Evolutionary conservation across 352 stramenopile species (phyloP), one percentile per base, ranked within the genome.

Genomic region (Blastocystis sp.): DNA sequence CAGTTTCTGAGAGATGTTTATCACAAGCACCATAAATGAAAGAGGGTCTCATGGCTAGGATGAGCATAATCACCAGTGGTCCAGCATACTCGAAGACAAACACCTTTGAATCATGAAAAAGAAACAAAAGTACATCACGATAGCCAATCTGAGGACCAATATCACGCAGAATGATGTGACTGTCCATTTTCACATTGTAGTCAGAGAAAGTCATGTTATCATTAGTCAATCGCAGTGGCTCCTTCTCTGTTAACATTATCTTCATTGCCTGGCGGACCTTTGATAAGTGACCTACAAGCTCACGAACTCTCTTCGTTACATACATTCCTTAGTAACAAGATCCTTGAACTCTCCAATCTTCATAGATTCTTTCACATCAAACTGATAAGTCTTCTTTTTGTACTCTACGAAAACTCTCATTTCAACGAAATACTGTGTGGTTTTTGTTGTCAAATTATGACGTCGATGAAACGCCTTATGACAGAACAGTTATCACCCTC

Each of bases 41-140:
- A 56, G 90, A 90, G 33, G 93, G 93, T 19, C 93, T 92, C 59
- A 91, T 89, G 13, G 92, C 92, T 89, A 95, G 95, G 53, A 95
- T 90, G 60, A 95, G 81, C 77, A 96, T 93, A 75, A 96, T 94
- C 57, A 95, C 87, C 76, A 96, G 79, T 4, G 94, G 94, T 1
- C 94, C 94, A 13, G 95, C 60, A 90, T 96, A 96, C 90, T 96
- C 94, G 59, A 92, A 84, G 37, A 96, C 58, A 76, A 96, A 96
- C 33, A 96, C 94, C 78, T 89, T 58, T 15, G 59, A 3, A 15
- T 58, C 1, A 66, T 1, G 1, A 48, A n/a, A n/a, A 58, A n/a
- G n/a, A 9, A 62, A 27, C 19, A 78, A n/a, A 24, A 37, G 6
- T 1, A 89, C 78, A 79, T 64, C 66, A 66, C 93, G 92, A 91